Evolutionary conservation across 352 stramenopile species (phyloP), one percentile per base, ranked within the genome.

Genomic region (Globisporangium megalacanthum): DNA sequence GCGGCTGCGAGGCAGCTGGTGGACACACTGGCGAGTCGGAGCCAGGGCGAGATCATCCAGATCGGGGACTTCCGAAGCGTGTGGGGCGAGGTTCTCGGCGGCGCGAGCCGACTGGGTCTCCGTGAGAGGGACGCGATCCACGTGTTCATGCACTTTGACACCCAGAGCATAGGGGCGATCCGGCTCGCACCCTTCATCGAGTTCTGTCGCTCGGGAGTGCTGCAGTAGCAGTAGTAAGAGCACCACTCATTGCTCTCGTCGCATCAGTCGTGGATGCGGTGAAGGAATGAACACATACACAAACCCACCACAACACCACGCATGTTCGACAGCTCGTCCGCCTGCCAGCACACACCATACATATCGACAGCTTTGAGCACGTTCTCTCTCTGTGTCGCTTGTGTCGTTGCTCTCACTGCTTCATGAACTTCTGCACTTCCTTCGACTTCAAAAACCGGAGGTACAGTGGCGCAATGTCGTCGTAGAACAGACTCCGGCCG

Each of bases 121-220:
- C 68, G 58, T 1, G 73, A 89, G 42, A 70, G 70, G 29, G 82
- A 92, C 35, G 68, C 71, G 36, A 86, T 89, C 61, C 79, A 89
- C 56, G 73, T 78, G 14, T 92, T 92, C 70, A 92, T 92, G 82
- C 68, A 83, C 60, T 89, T 89, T 54, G 82, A 92, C 52, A 25
- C 65, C 6, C 66, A 86, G 49, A 84, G 79, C 60, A 74, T 91
- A 17, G 81, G 79, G 2, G 75, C 73, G 11, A 83, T 91, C n/a
- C 49, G 54, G 8, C 25, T 86, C n/a, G 36, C 51, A 11, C 36
- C 58, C 4, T 70, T 89, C 20, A 13, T 77, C 6, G 52, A 74
- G 20, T 87, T 79, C 47, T 86, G 65, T 44, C 25, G 42, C 35
- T 47, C 35, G 11, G 31, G 37, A 56, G 31, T 44, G 14, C 42